These are phyloP conservation scores for Backusella liffmaniae DNA, from an alignment of 192 early-diverging fungal genomes.

Conservation along the genomic window DNA sequence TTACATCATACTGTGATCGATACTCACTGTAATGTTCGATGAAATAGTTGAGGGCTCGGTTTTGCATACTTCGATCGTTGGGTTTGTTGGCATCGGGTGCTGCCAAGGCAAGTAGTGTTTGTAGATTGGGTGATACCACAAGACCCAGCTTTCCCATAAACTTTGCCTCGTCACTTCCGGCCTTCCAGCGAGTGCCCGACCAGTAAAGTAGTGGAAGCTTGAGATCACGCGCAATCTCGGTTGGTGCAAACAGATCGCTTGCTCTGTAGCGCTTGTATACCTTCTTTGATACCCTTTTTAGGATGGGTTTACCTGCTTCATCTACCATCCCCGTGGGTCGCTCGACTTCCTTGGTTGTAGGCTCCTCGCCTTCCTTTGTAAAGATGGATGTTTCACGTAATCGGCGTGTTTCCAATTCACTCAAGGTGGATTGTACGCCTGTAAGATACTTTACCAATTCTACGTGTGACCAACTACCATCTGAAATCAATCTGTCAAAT, in stretches of 20 bases:
- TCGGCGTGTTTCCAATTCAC: slow-evolving; percentile 54
- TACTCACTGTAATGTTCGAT: slow-evolving; percentile 67
- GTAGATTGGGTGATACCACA: slow-evolving; percentile 38
- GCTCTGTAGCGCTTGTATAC: slow-evolving; percentile 53
- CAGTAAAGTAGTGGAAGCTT: slow-evolving; percentile 70
- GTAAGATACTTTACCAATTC: slow-evolving; percentile 84
- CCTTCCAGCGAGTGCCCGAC: slow-evolving; percentile 49
- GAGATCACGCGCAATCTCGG: slow-evolving; percentile 52
- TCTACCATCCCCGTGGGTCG: slow-evolving; percentile 12
- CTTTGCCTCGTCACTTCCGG: slow-evolving; percentile 38
- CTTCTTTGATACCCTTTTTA: slow-evolving; percentile 25
- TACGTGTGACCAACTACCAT: slow-evolving; percentile 82
- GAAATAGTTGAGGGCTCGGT: slow-evolving; percentile 64
- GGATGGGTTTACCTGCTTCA: not conserved
- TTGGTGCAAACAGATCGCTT: slow-evolving; percentile 66
- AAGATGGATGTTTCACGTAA: slow-evolving; percentile 68
- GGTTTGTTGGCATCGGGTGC: slow-evolving; percentile 21
- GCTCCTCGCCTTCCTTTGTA: slow-evolving; percentile 47
- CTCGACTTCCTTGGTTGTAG: not conserved
- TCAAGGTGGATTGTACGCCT: slow-evolving; percentile 62
- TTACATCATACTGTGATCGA: slow-evolving; percentile 45
- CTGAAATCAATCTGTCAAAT: slow-evolving; percentile 72
- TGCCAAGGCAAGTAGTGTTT: slow-evolving; percentile 40
- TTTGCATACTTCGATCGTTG: slow-evolving; percentile 31
- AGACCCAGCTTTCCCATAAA: slow-evolving; percentile 54